Evolutionary conservation across 768 basidiomycete species (phyloP).

Genomic region (Kwoniella europaea): DNA sequence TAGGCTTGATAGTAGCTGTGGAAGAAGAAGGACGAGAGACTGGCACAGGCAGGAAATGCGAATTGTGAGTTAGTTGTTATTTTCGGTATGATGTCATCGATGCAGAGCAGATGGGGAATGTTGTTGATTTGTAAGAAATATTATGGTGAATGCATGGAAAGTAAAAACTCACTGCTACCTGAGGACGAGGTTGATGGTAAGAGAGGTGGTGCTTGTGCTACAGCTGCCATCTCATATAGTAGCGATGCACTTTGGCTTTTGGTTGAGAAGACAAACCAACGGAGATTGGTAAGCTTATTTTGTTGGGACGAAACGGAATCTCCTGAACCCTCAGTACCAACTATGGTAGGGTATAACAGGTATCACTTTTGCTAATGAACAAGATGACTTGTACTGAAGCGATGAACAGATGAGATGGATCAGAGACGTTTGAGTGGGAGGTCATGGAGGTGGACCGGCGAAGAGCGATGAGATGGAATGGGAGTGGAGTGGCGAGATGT

Average conservation of each 20-base stretch:
- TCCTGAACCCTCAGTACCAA: background rate
- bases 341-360: background rate
- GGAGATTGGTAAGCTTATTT: background rate
- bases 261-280: background rate
- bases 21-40: conserved; percentile 36
- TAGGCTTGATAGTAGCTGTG: conserved; percentile 21
- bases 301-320: background rate
- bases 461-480: conserved; percentile 1
- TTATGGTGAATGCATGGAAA: background rate
- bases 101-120: conserved; percentile 1
- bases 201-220: conserved; percentile 36
- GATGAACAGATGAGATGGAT: background rate
- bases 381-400: background rate
- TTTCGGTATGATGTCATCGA: conserved; percentile 14
- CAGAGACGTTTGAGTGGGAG: background rate
- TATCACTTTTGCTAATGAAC: background rate
- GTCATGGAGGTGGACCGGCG: background rate
- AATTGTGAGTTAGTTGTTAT: background rate
- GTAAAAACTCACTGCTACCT: conserved; percentile 19
- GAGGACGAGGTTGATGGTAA: conserved; percentile 24
- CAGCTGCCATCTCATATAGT: conserved; percentile 39
- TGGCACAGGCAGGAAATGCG: conserved; percentile 1
- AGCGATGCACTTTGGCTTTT: background rate
- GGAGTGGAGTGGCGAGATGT: background rate
- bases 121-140: conserved; percentile 12